Conservation (phyloP, 108 stramenopile genomes). For the Cyclotella cryptica region DNA sequence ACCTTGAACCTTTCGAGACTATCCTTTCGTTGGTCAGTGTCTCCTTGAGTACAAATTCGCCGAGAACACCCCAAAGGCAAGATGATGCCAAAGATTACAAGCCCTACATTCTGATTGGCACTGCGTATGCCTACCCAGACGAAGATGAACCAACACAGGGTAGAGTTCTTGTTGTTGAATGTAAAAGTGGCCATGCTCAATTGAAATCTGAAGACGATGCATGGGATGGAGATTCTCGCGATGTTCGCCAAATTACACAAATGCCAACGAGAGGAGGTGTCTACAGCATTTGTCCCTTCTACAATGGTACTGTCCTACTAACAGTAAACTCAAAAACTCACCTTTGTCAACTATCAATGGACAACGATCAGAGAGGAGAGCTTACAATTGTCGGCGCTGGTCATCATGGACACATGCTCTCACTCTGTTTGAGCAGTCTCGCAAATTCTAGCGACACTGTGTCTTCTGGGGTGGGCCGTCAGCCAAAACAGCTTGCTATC, state of each 20-base stretch:
- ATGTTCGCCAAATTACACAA: conserved; percentile 69
- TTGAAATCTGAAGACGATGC: conserved; percentile 30
- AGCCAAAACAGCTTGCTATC: conserved; percentile 83
- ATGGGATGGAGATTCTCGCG: conserved; percentile 36
- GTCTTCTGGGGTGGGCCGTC: conserved; percentile 8
- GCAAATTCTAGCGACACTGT: conserved; percentile 43
- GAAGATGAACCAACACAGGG: conserved; percentile 95
- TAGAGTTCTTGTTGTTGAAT: conserved; percentile 89
- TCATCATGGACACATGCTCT: conserved; percentile 96
- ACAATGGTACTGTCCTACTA: conserved; percentile 70
- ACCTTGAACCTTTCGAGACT: conserved; percentile 88
- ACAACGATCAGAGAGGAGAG: conserved; percentile 51
- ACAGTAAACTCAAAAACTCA: conserved; percentile 85
- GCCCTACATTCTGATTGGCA: conserved; percentile 90
- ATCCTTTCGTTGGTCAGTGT: conserved; percentile 77
- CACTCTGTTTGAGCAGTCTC: conserved; percentile 84
- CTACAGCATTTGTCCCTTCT: conserved; percentile 83
- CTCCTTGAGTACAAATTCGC: conserved; percentile 44
- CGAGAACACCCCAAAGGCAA: conserved; percentile 25
- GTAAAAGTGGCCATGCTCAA: conserved; percentile 41
- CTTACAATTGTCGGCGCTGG: conserved; percentile 69
- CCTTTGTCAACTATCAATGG: conserved; percentile 56
- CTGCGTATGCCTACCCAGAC: conserved; percentile 88
- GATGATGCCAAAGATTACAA: conserved; percentile 37
- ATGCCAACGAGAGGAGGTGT: conserved; percentile 77